Evolutionary conservation across 306 rosid species (phyloP).

Genomic region (Begonia masoniana): DNA sequence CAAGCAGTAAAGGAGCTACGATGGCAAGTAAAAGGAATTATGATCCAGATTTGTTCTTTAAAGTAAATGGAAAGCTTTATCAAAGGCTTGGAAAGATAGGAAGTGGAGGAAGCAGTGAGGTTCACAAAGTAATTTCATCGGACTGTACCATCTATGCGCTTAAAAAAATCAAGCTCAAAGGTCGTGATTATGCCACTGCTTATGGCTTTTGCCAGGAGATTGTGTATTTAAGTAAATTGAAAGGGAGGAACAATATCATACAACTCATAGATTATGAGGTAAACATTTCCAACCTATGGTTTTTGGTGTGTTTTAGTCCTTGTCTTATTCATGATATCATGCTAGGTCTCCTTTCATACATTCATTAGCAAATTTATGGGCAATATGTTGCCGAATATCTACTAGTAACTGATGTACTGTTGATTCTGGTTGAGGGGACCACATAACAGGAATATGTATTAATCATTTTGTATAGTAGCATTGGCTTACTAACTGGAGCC

Average conservation of each 20-base stretch:
- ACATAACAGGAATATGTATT: too few relatives aligned
- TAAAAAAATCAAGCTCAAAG: slow-evolving; percentile 82
- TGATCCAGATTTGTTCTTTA: slow-evolving; percentile 83
- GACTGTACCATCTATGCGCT: slow-evolving; percentile 89
- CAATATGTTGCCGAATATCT: too few relatives aligned
- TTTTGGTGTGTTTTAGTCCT: too few relatives aligned
- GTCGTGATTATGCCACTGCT: slow-evolving; percentile 95
- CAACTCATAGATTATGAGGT: slow-evolving; percentile 95
- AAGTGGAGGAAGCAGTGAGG: slow-evolving; percentile 99
- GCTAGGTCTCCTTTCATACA: too few relatives aligned
- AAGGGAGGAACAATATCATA: slow-evolving; percentile 75
- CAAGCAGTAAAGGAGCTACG: slow-evolving; percentile 33
- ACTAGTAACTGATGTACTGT: too few relatives aligned
- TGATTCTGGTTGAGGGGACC: too few relatives aligned
- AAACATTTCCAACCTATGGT: slow-evolving; percentile 8
- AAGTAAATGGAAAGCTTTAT: slow-evolving; percentile 91
- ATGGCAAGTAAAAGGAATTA: slow-evolving; percentile 53
- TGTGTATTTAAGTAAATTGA: slow-evolving; percentile 74
- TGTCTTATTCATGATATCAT: too few relatives aligned
- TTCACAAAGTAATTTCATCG: slow-evolving; percentile 93
- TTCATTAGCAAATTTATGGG: too few relatives aligned
- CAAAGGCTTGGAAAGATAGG: slow-evolving; percentile 99
- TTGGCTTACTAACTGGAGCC: too few relatives aligned
- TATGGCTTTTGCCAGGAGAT: slow-evolving; percentile 96
- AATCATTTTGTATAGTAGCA: too few relatives aligned